These are phyloP conservation scores for Salix arbutifolia DNA, from an alignment of 345 rosid genomes.

Conservation along the genomic window DNA sequence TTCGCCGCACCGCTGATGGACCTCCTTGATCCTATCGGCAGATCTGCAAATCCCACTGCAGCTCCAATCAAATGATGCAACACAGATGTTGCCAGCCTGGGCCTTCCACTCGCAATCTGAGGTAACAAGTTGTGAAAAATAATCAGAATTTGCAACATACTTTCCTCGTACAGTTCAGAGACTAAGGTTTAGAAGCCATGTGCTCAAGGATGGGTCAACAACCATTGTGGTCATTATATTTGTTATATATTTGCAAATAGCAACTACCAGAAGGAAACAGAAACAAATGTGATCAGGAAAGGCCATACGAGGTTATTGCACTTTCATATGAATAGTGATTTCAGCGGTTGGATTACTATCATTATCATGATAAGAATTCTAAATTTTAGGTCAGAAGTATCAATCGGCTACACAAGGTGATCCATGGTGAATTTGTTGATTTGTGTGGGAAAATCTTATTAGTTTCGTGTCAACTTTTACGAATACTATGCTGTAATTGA, in stretches of 20 bases:
- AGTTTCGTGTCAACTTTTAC: background rate
- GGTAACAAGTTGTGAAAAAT: constrained; percentile 3
- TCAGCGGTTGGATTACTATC: background rate
- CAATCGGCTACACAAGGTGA: background rate
- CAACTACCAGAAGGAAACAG: too few species aligned
- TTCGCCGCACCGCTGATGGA: constrained; percentile 87
- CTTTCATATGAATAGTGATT: background rate
- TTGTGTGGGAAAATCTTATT: background rate
- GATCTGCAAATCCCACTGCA: constrained; percentile 98
- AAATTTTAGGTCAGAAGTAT: background rate
- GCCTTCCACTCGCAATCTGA: constrained; percentile 98
- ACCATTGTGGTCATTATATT: too few species aligned
- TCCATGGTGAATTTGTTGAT: background rate
- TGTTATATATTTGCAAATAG: too few species aligned
- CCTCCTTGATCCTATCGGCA: constrained; percentile 85
- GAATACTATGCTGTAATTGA: background rate
- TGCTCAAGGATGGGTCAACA: too few species aligned
- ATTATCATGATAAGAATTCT: background rate
- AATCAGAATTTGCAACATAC: background rate
- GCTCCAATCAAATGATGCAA: constrained; percentile 95
- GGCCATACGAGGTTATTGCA: too few species aligned
- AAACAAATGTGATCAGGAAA: too few species aligned
- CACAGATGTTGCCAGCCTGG: constrained; percentile 89
- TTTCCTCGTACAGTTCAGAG: too few species aligned
- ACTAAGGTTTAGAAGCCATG: too few species aligned